Conservation (phyloP, 768 basidiomycete species). For the Termitomyces sp. region DNA sequence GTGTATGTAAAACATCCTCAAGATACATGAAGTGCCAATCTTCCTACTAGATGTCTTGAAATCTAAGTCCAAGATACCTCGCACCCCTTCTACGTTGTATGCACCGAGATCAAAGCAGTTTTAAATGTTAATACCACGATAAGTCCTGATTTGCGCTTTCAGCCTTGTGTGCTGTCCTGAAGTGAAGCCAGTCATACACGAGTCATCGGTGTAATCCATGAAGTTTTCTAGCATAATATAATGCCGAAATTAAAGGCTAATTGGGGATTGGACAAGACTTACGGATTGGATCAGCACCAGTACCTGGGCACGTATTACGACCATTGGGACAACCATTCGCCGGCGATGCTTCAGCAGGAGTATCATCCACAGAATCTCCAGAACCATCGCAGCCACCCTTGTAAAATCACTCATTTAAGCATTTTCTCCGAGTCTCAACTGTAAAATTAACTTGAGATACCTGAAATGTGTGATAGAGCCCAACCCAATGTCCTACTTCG, state of each 20-base stretch:
- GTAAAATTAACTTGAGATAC: conserved; percentile 1
- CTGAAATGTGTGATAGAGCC: conserved; percentile 45
- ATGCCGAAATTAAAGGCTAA: background rate
- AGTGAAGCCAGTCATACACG: conserved; percentile 41
- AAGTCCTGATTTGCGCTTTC: conserved; percentile 26
- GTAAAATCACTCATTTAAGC: background rate
- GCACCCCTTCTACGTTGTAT: background rate
- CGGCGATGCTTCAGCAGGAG: conserved; percentile 31
- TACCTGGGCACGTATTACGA: conserved; percentile 25
- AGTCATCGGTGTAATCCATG: conserved; percentile 45
- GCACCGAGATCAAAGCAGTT: background rate
- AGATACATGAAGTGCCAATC: no score
- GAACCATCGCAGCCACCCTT: conserved; percentile 24
- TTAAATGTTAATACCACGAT: conserved; percentile 17
- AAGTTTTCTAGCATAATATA: conserved; percentile 24
- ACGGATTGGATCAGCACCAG: conserved; percentile 36
- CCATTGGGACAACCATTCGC: conserved; percentile 31
- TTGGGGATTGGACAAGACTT: conserved; percentile 8
- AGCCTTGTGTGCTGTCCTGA: conserved; percentile 36
- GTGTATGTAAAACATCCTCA: no score
- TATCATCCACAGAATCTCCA: conserved; percentile 39
- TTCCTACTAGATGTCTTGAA: no score
- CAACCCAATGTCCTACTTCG: conserved; percentile 47
- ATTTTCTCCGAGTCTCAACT: background rate
- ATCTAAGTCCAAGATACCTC: background rate